These are phyloP conservation scores for Primulina huaijiensis DNA, from an alignment of 257 asterid species.

Conservation along the genomic window DNA sequence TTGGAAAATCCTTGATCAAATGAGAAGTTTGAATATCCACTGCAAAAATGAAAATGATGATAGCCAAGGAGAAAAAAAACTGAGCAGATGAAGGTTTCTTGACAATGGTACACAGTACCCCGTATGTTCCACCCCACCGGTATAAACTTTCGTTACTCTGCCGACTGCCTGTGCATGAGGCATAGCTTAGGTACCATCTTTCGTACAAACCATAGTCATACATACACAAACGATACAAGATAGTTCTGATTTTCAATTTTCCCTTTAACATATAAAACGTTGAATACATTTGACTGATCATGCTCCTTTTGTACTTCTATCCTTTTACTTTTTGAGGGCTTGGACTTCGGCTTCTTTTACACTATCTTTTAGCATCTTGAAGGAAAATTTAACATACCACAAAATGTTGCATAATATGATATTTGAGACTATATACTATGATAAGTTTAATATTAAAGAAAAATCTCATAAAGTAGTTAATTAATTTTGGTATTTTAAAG, in stretches of 20 bases:
- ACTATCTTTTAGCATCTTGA: background rate
- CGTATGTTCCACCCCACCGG: background rate
- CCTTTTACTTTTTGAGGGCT: background rate
- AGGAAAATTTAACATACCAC: too few species aligned
- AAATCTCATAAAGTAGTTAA: background rate
- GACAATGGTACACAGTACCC: background rate
- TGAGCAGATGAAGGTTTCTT: background rate
- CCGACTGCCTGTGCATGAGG: background rate
- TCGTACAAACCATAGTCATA: background rate
- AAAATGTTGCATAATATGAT: background rate
- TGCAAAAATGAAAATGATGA: slow-evolving; percentile 15
- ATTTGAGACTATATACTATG: background rate
- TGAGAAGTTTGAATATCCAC: slow-evolving; percentile 19
- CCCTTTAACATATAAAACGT: background rate
- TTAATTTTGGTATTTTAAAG: background rate
- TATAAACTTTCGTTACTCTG: background rate
- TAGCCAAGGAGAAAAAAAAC: background rate
- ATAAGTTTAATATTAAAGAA: too few species aligned
- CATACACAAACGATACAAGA: background rate
- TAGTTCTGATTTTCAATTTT: too few species aligned
- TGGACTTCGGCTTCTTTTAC: background rate
- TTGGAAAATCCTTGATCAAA: slow-evolving; percentile 29
- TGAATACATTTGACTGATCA: background rate
- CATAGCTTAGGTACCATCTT: background rate
- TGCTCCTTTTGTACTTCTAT: background rate